A percentile compares a stretch with the other conserved stretches of the same genome.
Evolutionary conservation across 768 basidiomycete species (phyloP).

Genomic region (Saitozyma sp.): DNA sequence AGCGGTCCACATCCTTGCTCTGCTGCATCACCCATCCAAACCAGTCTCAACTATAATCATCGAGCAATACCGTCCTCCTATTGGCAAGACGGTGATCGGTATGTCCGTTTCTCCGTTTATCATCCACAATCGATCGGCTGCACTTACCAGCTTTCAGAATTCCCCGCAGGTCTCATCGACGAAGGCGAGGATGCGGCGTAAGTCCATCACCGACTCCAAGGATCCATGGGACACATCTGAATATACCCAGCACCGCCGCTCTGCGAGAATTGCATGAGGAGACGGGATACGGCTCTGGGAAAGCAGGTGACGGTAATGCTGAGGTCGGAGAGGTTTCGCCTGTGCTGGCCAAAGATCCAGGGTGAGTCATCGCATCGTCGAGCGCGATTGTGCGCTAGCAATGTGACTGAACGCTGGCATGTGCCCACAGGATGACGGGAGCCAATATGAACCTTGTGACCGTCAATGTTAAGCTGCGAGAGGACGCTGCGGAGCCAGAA

Average conservation of each 20-base stretch:
- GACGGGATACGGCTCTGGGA: slow-evolving; percentile 65
- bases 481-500: slow-evolving; percentile 58
- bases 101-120: slow-evolving; percentile 15
- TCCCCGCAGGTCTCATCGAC: slow-evolving; percentile 71
- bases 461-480: slow-evolving; percentile 64
- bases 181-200: slow-evolving; percentile 76
- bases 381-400: not conserved
- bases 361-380: slow-evolving; percentile 19
- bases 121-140: not conserved
- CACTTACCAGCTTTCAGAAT: slow-evolving; percentile 16
- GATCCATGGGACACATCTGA: not conserved
- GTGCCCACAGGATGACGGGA: slow-evolving; percentile 74
- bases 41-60: slow-evolving; percentile 70
- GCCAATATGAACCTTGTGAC: slow-evolving; percentile 88
- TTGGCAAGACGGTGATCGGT: slow-evolving; percentile 76
- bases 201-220: slow-evolving; percentile 6
- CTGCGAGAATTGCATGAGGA: slow-evolving; percentile 90
- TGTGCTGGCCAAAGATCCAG: slow-evolving; percentile 47
- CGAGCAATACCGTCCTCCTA: slow-evolving; percentile 88
- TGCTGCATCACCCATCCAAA: slow-evolving; percentile 64
- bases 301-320: slow-evolving; percentile 53
- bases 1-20: slow-evolving; percentile 83
- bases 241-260: slow-evolving; percentile 58
- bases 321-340: slow-evolving; percentile 54
- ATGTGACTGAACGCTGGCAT: slow-evolving; percentile 5